Evolutionary conservation across 31 red algal genomes (phyloP), one percentile per base, ranked within the genome.

Genomic region (Bonnemaisonia californica): DNA sequence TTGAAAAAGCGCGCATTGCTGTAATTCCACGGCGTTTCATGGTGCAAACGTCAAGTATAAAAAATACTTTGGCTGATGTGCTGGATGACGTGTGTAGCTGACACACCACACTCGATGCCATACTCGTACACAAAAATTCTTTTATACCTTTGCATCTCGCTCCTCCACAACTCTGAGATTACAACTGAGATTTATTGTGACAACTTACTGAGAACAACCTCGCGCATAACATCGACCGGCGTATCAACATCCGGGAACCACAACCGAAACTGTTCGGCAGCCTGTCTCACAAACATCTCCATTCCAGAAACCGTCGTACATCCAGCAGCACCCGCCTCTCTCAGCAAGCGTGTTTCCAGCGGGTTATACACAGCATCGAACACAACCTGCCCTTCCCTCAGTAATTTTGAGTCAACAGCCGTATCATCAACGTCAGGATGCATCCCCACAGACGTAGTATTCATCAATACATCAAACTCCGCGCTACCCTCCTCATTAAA

Each of bases 221-320:
- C 48, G 36, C 94, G 64, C 94, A 97, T 97, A 42, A 73, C 39
- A 54, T 88, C 76, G 12, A 90, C 79, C 1, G 80, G 79, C 4
- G 81, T 54, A 22, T 42, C 30, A 13, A 67, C 73, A 12, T 79
- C 76, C 7, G 83, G 85, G 55, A 87, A 89, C 91, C 95, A 98
- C 54, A 92, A 32, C 56, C 40, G 59, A 63, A 94, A 98, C 37
- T 98, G 95, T 22, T 60, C 54, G 1, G 75, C 91, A 12, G 95
- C 95, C 81, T 98, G 95, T 47, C 95, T 45, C 7, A 98, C 95
- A 81, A 98, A 98, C 95, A 98, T 98, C 73, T 98, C 95, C 35
- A 98, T 21, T 5, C 95, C 95, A 2, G 80, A 82, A 13, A 98
- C 91, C 13, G 73, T 77, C 13, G 61, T 66, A 30, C 95, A 91